phyloP scores from a whole-genome alignment of 257 asterid genomes.

The Parsonsia alboflavescens region DNA sequence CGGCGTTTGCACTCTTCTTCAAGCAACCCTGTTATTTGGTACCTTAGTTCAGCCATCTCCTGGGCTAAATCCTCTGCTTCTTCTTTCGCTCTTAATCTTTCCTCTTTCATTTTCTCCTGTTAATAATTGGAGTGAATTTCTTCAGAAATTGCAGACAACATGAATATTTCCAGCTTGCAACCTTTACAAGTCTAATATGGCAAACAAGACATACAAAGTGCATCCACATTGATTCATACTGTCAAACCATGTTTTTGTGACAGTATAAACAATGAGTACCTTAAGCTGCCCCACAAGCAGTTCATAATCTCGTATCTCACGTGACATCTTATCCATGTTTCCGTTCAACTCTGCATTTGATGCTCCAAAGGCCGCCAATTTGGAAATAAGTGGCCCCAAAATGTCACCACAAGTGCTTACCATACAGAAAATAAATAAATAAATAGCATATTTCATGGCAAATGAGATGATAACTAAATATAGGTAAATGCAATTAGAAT shows the following conservation, averaged over 20 bases:
- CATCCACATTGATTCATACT: neutral
- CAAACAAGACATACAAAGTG: neutral
- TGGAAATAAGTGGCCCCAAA: slow-evolving; percentile 41
- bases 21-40: slow-evolving; percentile 65
- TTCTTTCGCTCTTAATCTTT: slow-evolving; percentile 75
- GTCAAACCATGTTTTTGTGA: neutral
- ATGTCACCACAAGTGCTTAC: slow-evolving; percentile 45
- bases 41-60: slow-evolving; percentile 97
- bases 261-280: slow-evolving; percentile 34
- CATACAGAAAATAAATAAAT: slow-evolving; percentile 5
- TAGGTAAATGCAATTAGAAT: slow-evolving; percentile 1
- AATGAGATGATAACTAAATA: neutral
- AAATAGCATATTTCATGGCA: neutral
- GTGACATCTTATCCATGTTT: slow-evolving; percentile 43
- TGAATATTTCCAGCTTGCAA: neutral
- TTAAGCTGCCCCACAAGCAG: slow-evolving; percentile 54
- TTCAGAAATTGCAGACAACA: slow-evolving; percentile 8
- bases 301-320: slow-evolving; percentile 54
- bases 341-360: slow-evolving; percentile 41
- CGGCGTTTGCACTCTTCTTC: slow-evolving; percentile 89
- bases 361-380: slow-evolving; percentile 35
- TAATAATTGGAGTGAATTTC: slow-evolving; percentile 17
- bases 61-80: slow-evolving; percentile 91
- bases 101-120: slow-evolving; percentile 64
- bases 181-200: neutral